Evolutionary conservation across 2,329 filamentous ascomycete species (phyloP), one percentile per base, ranked within the genome.

Genomic region (Pseudonectria buxi): DNA sequence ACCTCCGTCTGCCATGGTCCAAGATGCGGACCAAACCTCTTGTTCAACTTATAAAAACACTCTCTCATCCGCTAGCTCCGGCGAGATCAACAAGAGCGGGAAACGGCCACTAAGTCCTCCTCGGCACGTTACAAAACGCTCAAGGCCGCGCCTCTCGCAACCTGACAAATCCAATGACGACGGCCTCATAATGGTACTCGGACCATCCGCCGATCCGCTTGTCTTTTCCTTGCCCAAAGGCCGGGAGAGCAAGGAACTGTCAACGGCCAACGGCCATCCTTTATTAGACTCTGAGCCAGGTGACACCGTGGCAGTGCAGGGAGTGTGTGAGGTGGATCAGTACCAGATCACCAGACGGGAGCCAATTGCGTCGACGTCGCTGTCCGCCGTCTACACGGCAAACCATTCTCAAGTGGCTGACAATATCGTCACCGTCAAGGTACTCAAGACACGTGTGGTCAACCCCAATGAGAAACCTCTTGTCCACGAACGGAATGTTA

Each of bases 351-450:
- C 71, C 26, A 77, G 74, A 51, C 62, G 65, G 26, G 67, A 75
- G 12, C 66, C 69, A n/a, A 77, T 78, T 35, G 73, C 74, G 4
- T 67, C 68, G 2, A 74, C 72, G 1, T 61, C 63, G 4, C 62
- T 74, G 13, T 77, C 74, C 4, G 68, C 70, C 6, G 74, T 78
- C 25, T 78, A 72, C 49, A 75, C 67, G 2, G 74, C 68, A 14
- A 61, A 68, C 25, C 68, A 76, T 49, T 75, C 73, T 4, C 55
- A 65, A 9, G 65, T 74, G 13, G 62, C 71, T 3, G 69, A 72
- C 35, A 67, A 68, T 14, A 67, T 76, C 35, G 72, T 78, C 37
- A 77, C 73, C 2, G 73, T 77, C 53, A 78, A 78, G 48, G 72
- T 78, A 2, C 69, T 78, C 44, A 77, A 76, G 56, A 78, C 74